Conservation (phyloP, 805 yeast species). For the Ogataea henricii region DNA sequence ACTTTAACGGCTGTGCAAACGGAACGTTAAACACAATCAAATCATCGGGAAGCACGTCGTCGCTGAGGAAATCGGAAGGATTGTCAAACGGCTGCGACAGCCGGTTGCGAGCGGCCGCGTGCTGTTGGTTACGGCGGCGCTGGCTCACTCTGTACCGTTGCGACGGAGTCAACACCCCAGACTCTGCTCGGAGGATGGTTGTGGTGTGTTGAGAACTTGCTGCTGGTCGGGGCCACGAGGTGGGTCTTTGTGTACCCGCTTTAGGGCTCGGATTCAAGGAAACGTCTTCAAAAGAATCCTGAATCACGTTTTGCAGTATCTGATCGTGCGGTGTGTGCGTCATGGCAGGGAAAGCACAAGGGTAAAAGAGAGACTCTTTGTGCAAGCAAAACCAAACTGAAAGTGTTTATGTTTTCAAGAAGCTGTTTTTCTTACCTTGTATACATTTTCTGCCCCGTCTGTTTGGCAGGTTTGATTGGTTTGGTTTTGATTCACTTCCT, state of each 20-base stretch:
- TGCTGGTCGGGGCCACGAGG: neutral
- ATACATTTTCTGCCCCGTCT: too few species aligned
- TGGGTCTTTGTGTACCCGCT: neutral
- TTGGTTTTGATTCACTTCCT: constrained; percentile 11
- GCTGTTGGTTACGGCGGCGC: constrained; percentile 18
- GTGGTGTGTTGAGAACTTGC: neutral
- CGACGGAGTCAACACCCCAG: constrained; percentile 26
- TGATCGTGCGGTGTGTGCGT: constrained; percentile 3
- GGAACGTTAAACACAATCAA: constrained; percentile 66
- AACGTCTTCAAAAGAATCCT: constrained; percentile 39
- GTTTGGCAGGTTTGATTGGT: too few species aligned
- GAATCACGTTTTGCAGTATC: constrained; percentile 32
- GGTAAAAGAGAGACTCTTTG: too few species aligned
- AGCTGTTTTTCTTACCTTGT: too few species aligned
- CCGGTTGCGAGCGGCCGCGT: constrained; percentile 8
- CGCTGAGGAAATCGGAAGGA: constrained; percentile 42
- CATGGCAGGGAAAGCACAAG: too few species aligned
- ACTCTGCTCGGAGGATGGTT: neutral
- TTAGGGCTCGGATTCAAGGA: constrained; percentile 12
- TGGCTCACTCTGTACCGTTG: constrained; percentile 30
- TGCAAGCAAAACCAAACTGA: too few species aligned
- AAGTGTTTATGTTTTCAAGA: too few species aligned
- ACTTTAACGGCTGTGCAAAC: constrained; percentile 52
- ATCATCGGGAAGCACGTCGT: constrained; percentile 56
- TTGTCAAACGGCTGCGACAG: constrained; percentile 16